A percentile compares a stretch with the other conserved stretches of the same genome.
phyloP scores from a whole-genome alignment of 345 rosid species.

The Corchorus olitorius region DNA sequence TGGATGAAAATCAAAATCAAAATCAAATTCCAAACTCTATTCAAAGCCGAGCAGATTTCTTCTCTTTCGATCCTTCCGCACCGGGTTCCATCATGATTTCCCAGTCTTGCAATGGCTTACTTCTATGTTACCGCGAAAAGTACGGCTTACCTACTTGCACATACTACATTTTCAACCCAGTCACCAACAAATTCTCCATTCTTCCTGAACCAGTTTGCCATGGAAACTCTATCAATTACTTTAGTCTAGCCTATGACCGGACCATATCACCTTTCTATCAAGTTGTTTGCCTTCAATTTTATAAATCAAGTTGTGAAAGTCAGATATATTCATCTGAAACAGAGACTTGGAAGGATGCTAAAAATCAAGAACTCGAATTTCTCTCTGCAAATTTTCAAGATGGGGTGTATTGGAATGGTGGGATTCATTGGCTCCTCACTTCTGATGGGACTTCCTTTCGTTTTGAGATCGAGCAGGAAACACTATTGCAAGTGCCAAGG shows the following conservation, averaged over 20 bases:
- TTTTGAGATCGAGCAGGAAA: background rate
- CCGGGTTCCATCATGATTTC: background rate
- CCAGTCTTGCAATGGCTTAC: background rate
- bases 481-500: background rate
- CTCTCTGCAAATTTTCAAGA: background rate
- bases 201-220: background rate
- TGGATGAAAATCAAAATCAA: background rate
- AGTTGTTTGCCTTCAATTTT: background rate
- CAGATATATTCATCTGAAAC: background rate
- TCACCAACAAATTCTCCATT: background rate
- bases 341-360: background rate
- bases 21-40: background rate
- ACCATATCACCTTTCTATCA: background rate
- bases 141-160: background rate
- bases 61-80: background rate
- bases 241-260: background rate
- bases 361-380: too few relatives aligned
- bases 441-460: background rate
- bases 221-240: background rate
- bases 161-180: background rate
- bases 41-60: background rate
- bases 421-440: background rate
- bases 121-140: background rate
- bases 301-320: background rate
- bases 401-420: background rate